Conservation (phyloP, 2,329 filamentous ascomycete species). For the Ascochyta koolunga region DNA sequence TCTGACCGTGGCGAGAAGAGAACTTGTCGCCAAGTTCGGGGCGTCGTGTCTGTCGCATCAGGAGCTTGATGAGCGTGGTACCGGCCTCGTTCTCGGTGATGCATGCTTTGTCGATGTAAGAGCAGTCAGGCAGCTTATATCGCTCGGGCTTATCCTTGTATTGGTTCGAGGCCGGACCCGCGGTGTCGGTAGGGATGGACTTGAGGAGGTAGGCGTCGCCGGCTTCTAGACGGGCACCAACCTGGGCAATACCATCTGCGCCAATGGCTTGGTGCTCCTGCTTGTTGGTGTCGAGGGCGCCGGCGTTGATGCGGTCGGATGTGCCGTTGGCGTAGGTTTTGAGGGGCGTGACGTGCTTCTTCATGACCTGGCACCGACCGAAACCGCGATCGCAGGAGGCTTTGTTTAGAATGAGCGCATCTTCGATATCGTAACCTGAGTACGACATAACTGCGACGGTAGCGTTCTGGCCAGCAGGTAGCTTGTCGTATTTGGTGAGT, state of each 20-base stretch:
- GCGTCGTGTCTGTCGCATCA: constrained; percentile 92
- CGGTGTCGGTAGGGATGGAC: constrained; percentile 79
- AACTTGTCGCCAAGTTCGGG: constrained; percentile 98
- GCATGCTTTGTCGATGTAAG: constrained; percentile 96
- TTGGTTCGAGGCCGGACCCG: constrained; percentile 69
- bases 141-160: constrained; percentile 71
- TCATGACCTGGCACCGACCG: constrained; percentile 96
- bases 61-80: constrained; percentile 86
- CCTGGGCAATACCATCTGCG: constrained; percentile 84
- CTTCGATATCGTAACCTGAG: constrained; percentile 98
- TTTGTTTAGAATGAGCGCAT: constrained; percentile 95
- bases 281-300: constrained; percentile 55
- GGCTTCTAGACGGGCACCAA: constrained; percentile 77
- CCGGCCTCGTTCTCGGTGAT: constrained; percentile 86
- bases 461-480: constrained; percentile 95
- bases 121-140: constrained; percentile 83
- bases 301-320: constrained; percentile 60
- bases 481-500: constrained; percentile 94
- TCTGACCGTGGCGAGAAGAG: constrained; percentile 96
- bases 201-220: constrained; percentile 93
- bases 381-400: constrained; percentile 94
- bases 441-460: constrained; percentile 99
- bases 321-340: constrained; percentile 86
- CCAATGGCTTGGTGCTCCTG: constrained; percentile 73
- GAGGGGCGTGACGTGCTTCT: constrained; percentile 85